Percentiles rank a stretch among this genome's conserved stretches.
Evolutionary conservation across 768 basidiomycete species (phyloP).

Genomic region (Mycena epipterygia): DNA sequence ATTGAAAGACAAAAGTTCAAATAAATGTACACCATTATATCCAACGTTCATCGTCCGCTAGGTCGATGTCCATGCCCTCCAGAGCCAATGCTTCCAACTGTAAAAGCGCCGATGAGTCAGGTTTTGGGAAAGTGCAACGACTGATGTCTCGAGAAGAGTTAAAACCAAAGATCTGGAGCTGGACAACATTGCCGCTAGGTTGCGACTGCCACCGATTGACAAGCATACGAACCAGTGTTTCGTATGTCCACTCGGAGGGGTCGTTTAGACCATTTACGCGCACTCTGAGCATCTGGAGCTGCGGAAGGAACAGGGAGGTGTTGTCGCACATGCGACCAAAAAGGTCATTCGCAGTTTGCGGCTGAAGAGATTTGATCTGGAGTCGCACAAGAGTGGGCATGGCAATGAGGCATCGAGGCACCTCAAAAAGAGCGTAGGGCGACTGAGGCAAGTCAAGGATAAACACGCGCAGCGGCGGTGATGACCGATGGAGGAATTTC

Average conservation of each 20-base stretch:
- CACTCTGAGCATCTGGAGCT: slow-evolving; percentile 9
- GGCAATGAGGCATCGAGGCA: background rate
- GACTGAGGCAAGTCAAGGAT: background rate
- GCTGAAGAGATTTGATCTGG: background rate
- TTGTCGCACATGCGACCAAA: background rate
- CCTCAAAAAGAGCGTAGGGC: background rate
- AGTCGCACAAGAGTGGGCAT: slow-evolving; percentile 8
- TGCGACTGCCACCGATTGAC: slow-evolving; percentile 5
- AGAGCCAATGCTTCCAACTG: background rate
- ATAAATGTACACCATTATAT: background rate
- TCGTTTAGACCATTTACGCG: background rate
- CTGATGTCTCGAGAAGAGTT: background rate
- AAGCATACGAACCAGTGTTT: background rate
- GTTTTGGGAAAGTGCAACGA: background rate
- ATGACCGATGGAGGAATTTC: slow-evolving; percentile 5
- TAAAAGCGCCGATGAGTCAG: background rate
- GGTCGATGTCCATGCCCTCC: background rate
- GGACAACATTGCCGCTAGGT: background rate
- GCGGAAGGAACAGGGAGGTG: slow-evolving; percentile 7
- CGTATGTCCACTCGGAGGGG: background rate
- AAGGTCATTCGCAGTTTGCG: slow-evolving; percentile 3
- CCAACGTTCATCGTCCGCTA: background rate
- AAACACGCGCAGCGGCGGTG: slow-evolving; percentile 3
- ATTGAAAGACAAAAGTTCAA: too few species aligned
- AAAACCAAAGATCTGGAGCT: slow-evolving; percentile 5